A percentile compares a stretch with the other conserved stretches of the same genome.
Conservation (phyloP, 2,329 filamentous ascomycete species). For the Tolypocladium ophioglossoides region DNA sequence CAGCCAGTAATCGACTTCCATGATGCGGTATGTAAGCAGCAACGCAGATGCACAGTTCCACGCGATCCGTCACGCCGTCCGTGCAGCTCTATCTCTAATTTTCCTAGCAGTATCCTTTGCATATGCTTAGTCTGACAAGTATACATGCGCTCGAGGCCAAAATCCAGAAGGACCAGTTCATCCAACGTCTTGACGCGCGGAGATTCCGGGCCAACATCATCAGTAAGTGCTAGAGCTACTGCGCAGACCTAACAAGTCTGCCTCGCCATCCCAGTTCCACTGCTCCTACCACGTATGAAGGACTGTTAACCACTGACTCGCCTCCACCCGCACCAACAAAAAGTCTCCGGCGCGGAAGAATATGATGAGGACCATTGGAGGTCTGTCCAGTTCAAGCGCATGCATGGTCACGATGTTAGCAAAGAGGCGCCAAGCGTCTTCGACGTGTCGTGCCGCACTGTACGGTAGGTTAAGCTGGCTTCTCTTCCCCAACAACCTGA, state of each 20-base stretch:
- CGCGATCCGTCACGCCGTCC: background rate
- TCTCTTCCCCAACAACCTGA: background rate
- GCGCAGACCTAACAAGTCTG: background rate
- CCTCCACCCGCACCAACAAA: background rate
- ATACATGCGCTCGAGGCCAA: constrained; percentile 49
- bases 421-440: constrained; percentile 22
- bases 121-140: constrained; percentile 55
- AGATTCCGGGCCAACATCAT: constrained; percentile 67
- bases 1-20: constrained; percentile 58
- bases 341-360: constrained; percentile 49
- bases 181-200: constrained; percentile 45
- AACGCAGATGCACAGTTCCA: background rate
- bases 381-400: constrained; percentile 40
- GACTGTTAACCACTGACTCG: background rate
- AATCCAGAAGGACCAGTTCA: constrained; percentile 37
- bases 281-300: too few relatives aligned
- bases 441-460: constrained; percentile 53
- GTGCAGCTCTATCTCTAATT: background rate
- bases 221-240: constrained; percentile 27
- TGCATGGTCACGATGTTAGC: constrained; percentile 13
- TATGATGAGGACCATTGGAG: constrained; percentile 66
- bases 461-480: constrained; percentile 33
- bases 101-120: constrained; percentile 50
- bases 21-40: constrained; percentile 47
- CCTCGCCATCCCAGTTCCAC: background rate